These are phyloP conservation scores for Cyberlindnera lachancei DNA, from an alignment of 805 yeast genomes.

Conservation along the genomic window DNA sequence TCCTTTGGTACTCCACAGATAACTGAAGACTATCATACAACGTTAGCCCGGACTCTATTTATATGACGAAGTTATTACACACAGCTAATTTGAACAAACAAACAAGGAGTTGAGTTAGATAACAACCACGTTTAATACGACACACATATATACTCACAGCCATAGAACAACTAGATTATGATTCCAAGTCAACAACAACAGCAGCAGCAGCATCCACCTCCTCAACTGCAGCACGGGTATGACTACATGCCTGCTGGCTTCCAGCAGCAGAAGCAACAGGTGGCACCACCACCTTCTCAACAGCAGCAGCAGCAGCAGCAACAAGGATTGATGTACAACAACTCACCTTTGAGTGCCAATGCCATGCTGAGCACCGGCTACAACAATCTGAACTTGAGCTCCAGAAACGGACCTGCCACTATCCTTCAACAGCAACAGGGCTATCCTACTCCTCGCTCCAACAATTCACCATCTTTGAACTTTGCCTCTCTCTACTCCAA, in stretches of 20 bases:
- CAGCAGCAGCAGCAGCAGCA: slow-evolving; percentile 11
- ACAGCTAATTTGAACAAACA: too few relatives aligned
- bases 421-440: slow-evolving; percentile 1
- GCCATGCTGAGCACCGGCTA: slow-evolving; percentile 9
- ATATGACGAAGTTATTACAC: too few relatives aligned
- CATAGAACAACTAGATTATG: too few relatives aligned
- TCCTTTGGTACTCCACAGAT: too few relatives aligned
- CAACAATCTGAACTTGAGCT: slow-evolving; percentile 19
- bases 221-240: slow-evolving; percentile 2
- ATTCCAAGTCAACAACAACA: too few relatives aligned
- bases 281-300: too few relatives aligned
- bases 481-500: slow-evolving; percentile 35
- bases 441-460: slow-evolving; percentile 17
- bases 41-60: too few relatives aligned
- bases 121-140: too few relatives aligned
- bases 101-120: too few relatives aligned
- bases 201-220: too few relatives aligned
- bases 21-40: too few relatives aligned
- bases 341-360: slow-evolving; percentile 10
- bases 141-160: too few relatives aligned
- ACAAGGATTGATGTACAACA: slow-evolving; percentile 10
- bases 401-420: slow-evolving; percentile 3
- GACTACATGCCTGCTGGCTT: slow-evolving; percentile 9
- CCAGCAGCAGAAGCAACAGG: slow-evolving; percentile 6
- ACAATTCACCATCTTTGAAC: slow-evolving; percentile 18